These are phyloP conservation scores for Aspergillus sojae DNA, from an alignment of 2,329 filamentous ascomycete genomes.

Conservation along the genomic window DNA sequence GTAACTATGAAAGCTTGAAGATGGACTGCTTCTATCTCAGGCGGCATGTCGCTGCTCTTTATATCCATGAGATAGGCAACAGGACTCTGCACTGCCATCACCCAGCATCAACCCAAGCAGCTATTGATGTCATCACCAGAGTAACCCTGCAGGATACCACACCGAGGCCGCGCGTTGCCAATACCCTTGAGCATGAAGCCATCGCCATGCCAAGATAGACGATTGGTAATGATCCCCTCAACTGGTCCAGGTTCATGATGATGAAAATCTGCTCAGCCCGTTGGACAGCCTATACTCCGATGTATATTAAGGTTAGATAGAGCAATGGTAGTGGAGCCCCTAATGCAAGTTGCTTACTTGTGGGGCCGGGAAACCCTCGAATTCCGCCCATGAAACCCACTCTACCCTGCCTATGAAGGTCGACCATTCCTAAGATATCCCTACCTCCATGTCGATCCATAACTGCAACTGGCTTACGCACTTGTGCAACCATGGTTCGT, in stretches of 20 bases:
- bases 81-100: neutral
- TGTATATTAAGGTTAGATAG: neutral
- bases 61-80: neutral
- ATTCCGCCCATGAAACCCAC: neutral
- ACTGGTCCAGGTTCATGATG: neutral
- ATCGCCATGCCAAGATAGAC: neutral
- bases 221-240: neutral
- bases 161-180: neutral
- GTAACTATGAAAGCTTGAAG: neutral
- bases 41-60: neutral
- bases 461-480: neutral
- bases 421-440: too few relatives aligned
- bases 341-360: neutral
- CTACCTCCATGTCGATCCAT: neutral
- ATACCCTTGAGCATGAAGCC: neutral
- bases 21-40: neutral
- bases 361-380: neutral
- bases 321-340: neutral
- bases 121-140: neutral
- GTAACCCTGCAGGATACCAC: neutral
- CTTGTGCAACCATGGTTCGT: neutral
- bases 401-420: too few relatives aligned
- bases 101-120: neutral
- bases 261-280: neutral
- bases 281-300: neutral